Conservation (phyloP, 176 grass and related monocot species). For the Carex myosuroides region DNA sequence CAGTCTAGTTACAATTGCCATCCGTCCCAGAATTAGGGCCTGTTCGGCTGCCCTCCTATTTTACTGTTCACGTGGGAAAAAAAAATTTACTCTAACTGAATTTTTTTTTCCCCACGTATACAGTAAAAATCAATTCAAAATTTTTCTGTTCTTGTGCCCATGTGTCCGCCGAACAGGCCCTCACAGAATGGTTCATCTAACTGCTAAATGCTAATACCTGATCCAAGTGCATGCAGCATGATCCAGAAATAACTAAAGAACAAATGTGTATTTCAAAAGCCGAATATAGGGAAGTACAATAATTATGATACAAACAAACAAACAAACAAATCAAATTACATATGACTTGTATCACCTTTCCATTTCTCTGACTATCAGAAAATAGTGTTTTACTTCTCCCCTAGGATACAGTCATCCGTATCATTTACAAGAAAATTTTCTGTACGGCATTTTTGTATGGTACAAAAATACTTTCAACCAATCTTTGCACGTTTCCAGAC, state of each 20-base stretch:
- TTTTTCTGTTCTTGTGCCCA: no score
- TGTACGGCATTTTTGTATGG: not conserved
- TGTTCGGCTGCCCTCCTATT: no score
- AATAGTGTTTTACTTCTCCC: not conserved
- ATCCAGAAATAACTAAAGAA: not conserved
- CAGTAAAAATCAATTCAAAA: no score
- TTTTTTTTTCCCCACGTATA: no score
- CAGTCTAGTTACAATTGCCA: not conserved
- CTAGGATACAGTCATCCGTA: not conserved
- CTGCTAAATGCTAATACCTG: not conserved
- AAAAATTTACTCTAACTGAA: no score
- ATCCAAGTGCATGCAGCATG: not conserved
- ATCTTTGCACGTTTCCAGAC: conserved; percentile 80
- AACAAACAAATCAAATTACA: conserved; percentile 24
- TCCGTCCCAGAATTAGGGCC: not conserved
- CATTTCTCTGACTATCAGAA: not conserved
- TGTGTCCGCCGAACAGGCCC: no score
- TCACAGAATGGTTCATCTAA: not conserved
- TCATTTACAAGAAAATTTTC: conserved; percentile 5
- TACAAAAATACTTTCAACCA: conserved; percentile 22
- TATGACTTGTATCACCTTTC: not conserved
- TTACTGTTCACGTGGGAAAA: no score
- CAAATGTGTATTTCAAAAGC: not conserved
- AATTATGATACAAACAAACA: conserved; percentile 4
- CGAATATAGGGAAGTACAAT: not conserved